Evolutionary conservation across 129 eudicot species (phyloP), one percentile per base, ranked within the genome.

Genomic region (Escallonia rubra): DNA sequence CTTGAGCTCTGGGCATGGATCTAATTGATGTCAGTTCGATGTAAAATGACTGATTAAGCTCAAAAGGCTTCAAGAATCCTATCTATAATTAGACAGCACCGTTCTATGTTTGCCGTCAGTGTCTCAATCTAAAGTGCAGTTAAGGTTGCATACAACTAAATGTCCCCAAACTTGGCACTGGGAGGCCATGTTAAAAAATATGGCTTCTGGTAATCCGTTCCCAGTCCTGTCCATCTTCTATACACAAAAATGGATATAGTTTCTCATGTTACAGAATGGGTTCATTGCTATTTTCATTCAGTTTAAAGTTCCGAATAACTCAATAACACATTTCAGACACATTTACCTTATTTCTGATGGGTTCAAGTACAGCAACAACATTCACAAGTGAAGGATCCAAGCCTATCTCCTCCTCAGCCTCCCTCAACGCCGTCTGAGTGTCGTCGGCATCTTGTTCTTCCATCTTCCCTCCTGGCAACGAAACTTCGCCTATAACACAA

Each of bases 351-450:
- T 73, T 67, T 46, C 44, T 45, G 57, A 86, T 78, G 4, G 90
- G 76, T 63, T 86, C 75, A 70, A 89, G 90, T 64, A 76, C 68
- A 41, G 90, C 59, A 14, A 89, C 84, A 72, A 86, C 81, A 71
- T 83, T 76, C 3, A 89, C 96, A 72, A 83, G 79, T 8, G 71
- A 75, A 57, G 94, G 96, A 64, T 83, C 94, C 74, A 86, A 79
- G 1, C 94, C 96, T n/a, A 89, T 86, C 73, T 89, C 96, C 75
- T 89, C 96, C 40, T 79, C 53, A 5, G 96, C 96, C 68, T 89
- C 96, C 57, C 96, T 83, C 77, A 83, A 63, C 4, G 96, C 96
- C 13, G 96, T 90, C 16, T 57, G 72, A 23, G 63, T 72, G 46
- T 86, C 82, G 75, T 70, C 69, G 1, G 64, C 70, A 77, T 90